Conservation (phyloP, 805 yeast species). For the Pichia thaimueangensis region DNA sequence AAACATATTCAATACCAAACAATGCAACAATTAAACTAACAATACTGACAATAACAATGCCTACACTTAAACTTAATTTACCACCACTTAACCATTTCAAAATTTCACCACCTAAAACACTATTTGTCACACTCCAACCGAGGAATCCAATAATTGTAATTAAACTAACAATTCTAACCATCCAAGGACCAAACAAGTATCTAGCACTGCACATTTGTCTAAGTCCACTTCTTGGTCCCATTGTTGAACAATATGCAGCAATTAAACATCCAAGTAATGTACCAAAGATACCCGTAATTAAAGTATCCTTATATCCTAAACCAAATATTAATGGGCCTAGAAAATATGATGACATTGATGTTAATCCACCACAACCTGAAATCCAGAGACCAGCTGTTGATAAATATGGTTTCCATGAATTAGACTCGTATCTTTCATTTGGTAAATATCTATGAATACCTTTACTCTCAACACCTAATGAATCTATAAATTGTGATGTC, state of each 20-base stretch:
- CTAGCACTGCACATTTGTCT: constrained; percentile 83
- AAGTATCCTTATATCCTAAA: constrained; percentile 58
- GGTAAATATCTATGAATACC: constrained; percentile 76
- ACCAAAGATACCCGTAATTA: constrained; percentile 58
- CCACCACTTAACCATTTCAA: constrained; percentile 59
- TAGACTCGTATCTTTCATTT: constrained; percentile 35
- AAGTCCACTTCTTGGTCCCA: constrained; percentile 90
- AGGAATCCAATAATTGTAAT: constrained; percentile 68
- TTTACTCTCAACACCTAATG: constrained; percentile 61
- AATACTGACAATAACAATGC: constrained; percentile 64
- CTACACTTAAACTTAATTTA: constrained; percentile 62
- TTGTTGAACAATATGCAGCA: constrained; percentile 76
- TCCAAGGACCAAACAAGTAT: constrained; percentile 80
- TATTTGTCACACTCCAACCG: constrained; percentile 94
- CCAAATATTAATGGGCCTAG: constrained; percentile 69
- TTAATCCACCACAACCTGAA: constrained; percentile 81
- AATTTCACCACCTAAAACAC: constrained; percentile 85
- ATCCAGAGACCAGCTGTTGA: constrained; percentile 72
- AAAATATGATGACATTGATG: constrained; percentile 80
- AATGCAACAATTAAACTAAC: constrained; percentile 62
- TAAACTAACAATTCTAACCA: constrained; percentile 67
- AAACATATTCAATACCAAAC: constrained; percentile 69
- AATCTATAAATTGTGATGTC: constrained; percentile 37
- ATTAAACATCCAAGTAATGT: constrained; percentile 62
- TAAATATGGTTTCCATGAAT: constrained; percentile 18